Evolutionary conservation across 495 filamentous ascomycete species (phyloP).

Genomic region (Hypoxylon cercidicola): DNA sequence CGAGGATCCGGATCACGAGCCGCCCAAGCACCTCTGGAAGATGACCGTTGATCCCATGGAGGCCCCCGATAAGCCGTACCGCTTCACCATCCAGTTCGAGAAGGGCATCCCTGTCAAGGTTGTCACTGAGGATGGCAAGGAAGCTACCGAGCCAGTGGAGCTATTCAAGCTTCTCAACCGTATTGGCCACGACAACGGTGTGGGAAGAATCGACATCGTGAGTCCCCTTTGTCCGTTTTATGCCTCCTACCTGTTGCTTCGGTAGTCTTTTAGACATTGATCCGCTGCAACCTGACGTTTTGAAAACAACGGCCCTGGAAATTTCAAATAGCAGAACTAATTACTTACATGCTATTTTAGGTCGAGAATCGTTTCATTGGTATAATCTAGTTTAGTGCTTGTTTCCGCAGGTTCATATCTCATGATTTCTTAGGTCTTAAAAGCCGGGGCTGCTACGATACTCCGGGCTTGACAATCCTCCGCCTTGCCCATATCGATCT

Average conservation of each 20-base stretch:
- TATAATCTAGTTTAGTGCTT: neutral
- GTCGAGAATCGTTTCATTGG: slow-evolving; percentile 84
- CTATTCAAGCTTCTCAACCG: slow-evolving; percentile 83
- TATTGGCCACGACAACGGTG: slow-evolving; percentile 79
- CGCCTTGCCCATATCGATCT: slow-evolving; percentile 83
- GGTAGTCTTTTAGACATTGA: no score
- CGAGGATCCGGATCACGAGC: slow-evolving; percentile 70
- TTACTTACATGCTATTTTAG: neutral
- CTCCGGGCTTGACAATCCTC: slow-evolving; percentile 74
- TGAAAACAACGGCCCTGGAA: no score
- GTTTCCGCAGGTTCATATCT: no score
- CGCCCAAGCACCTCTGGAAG: slow-evolving; percentile 88
- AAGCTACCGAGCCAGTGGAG: slow-evolving; percentile 77
- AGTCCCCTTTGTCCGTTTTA: neutral
- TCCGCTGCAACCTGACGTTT: no score
- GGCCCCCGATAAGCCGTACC: slow-evolving; percentile 78
- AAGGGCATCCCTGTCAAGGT: slow-evolving; percentile 84
- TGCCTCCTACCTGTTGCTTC: no score
- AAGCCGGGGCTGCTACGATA: slow-evolving; percentile 92
- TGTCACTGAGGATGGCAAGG: slow-evolving; percentile 62
- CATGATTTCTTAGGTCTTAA: slow-evolving; percentile 53
- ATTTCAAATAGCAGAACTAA: no score
- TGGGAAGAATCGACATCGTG: slow-evolving; percentile 92
- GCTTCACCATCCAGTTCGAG: slow-evolving; percentile 84
- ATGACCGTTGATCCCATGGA: slow-evolving; percentile 77